Evolutionary conservation across 140 eudicot genomes (phyloP).

Genomic region (Senecio squalidus): DNA sequence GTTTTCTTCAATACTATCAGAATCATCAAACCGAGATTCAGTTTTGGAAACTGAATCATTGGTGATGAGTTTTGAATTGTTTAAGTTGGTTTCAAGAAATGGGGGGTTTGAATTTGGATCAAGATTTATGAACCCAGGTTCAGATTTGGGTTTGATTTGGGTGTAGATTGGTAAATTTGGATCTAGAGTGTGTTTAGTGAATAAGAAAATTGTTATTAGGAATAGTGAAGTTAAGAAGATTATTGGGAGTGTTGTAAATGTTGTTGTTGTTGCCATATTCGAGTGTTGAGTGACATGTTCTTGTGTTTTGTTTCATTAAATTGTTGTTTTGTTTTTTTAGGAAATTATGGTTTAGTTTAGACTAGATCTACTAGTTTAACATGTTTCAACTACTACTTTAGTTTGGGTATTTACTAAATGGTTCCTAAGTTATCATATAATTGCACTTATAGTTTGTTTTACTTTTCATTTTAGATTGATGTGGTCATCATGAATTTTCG

Average conservation of each 20-base stretch:
- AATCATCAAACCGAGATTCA: slow-evolving; percentile 20
- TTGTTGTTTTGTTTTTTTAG: too few relatives aligned
- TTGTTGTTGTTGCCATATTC: slow-evolving; percentile 17
- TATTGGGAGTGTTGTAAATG: slow-evolving; percentile 18
- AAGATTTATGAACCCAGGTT: too few relatives aligned
- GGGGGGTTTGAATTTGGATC: slow-evolving; percentile 19
- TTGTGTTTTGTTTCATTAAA: not conserved
- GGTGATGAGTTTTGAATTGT: not conserved
- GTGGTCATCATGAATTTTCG: too few relatives aligned
- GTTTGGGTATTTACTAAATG: too few relatives aligned
- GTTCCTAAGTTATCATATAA: too few relatives aligned
- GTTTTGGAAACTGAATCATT: slow-evolving; percentile 16
- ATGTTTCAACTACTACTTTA: too few relatives aligned
- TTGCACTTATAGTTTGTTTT: too few relatives aligned
- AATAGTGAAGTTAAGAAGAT: slow-evolving; percentile 19
- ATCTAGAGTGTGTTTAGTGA: slow-evolving; percentile 25
- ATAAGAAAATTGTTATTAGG: slow-evolving; percentile 20
- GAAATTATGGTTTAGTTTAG: too few relatives aligned
- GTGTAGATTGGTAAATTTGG: slow-evolving; percentile 22
- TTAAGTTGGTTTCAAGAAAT: slow-evolving; percentile 22
- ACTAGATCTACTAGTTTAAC: too few relatives aligned
- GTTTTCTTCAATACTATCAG: slow-evolving; percentile 12
- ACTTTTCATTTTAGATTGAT: too few relatives aligned
- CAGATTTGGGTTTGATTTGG: not conserved
- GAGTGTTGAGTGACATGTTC: slow-evolving; percentile 5